Base-by-base conservation (phyloP, 202 grass and related monocot species). In the Setaria viridis region DNA sequence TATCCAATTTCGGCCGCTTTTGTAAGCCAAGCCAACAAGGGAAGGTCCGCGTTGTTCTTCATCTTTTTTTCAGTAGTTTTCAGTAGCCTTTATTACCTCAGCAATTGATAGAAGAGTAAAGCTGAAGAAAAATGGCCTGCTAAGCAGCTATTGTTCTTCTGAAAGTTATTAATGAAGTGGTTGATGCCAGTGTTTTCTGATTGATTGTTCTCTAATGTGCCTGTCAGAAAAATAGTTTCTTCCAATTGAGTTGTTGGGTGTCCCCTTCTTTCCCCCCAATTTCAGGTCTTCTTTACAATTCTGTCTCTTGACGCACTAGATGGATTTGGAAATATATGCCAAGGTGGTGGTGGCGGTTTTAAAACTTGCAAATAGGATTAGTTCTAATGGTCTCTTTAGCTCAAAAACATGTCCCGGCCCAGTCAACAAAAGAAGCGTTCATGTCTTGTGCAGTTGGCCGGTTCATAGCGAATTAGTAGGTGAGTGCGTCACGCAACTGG, bases 401-500 rank as follows among this genome's bases (percentile, higher is more conserved):
- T 64, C 25, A 14, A 43, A 60, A 75, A 75, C 45, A 79, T 72
- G 29, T 62, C 67, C 20, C 16, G 30, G 25, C 25, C 25, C 25
- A 25, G 25, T 58, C 58, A 32, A 37, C 34, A 45, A 43, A 80
- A 57, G 25, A 86, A 46, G 59, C 30, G 47, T 69, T 9, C 63
- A 63, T 48, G 84, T 11, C 9, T 71, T 82, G 15, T 62, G 32
- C 1, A 17, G 19, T 43, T 62, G 50, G 30, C 71, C 35, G 19
- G 53, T 83, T 62, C 32, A 43, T 47, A 62, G 30, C 9, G 62
- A 29, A 77, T 12, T 32, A 62, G 41, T 41, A 29, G 72, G 53
- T 21, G 63, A 70, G 51, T n/a, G 14, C 39, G 33, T 82, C 72
- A 82, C 62, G 32, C 64, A 83, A 63, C 70, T 48, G 35, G 46